Base-by-base conservation (phyloP, 257 asterid genomes). In the Fraxinus excelsior region DNA sequence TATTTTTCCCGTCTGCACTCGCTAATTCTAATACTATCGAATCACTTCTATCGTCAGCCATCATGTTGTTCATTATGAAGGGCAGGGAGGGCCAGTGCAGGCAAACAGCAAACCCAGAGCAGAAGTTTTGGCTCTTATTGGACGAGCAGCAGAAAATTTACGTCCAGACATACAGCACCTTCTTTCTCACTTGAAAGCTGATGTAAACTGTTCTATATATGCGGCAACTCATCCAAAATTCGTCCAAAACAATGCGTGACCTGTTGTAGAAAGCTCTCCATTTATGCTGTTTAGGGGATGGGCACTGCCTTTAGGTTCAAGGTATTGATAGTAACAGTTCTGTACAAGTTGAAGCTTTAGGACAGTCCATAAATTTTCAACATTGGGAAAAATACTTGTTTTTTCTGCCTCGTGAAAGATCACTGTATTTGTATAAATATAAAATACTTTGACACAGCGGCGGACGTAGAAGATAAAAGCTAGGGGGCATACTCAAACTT, bases 51-150 rank as follows among this genome's bases (percentile, higher is more conserved):
- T 72, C 7, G 19, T 76, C 87, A 94, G 98, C 77, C 94, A 96
- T 86, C 98, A 93, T 76, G 85, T 95, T 64, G 90, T 87, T 60
- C 99, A 95, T 85, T 95, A 93, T 3, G 98, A 93, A 79, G 98
- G 97, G 74, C 97, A 94, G 74, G 97, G 96, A 71, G 97, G 97
- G 23, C 87, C 98, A 5, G 98, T 94, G 67, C 97, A 94, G 83
- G 82, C 90, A 26, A 90, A 76, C 91, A 91, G 97, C 92, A 93
- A 91, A 82, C 96, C 96, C 1, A 77, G 98, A 82, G 82, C 94
- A 56, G 98, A 93, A 84, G 87, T 91, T 40, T 79, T 93, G 77
- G 88, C 87, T 67, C 90, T 93, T 16, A 87, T 88, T 19, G 97
- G 94, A 74, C 86, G 94, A 86, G 92, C 93, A n/a, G 92, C 91